Evolutionary conservation across 2,329 filamentous ascomycete species (phyloP).

Genomic region (Didymella glomerata): DNA sequence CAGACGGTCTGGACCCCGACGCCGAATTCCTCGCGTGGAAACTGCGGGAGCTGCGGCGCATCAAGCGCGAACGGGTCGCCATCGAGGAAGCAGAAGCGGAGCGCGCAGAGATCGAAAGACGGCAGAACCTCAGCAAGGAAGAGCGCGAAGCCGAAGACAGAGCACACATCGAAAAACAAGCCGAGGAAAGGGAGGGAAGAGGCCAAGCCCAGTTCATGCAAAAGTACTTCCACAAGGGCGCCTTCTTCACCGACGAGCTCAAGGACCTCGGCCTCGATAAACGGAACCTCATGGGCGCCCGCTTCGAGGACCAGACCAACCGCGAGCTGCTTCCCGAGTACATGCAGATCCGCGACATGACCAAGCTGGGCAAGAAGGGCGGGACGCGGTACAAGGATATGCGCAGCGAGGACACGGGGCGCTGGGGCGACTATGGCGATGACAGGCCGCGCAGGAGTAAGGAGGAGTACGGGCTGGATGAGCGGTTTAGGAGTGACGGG

Average conservation of each 20-base stretch:
- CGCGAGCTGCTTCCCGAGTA: slow-evolving; percentile 87
- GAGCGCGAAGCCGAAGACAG: slow-evolving; percentile 87
- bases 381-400: slow-evolving; percentile 90
- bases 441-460: slow-evolving; percentile 50
- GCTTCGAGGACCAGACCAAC: slow-evolving; percentile 85
- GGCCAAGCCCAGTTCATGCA: slow-evolving; percentile 92
- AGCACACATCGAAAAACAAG: slow-evolving; percentile 77
- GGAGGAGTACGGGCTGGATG: slow-evolving; percentile 63
- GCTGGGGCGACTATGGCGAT: slow-evolving; percentile 75
- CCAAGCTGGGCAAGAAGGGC: slow-evolving; percentile 90
- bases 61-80: slow-evolving; percentile 84
- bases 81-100: slow-evolving; percentile 87
- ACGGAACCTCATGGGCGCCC: slow-evolving; percentile 84
- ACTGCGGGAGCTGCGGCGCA: slow-evolving; percentile 85
- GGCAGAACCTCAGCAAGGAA: slow-evolving; percentile 84
- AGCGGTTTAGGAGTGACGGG: slow-evolving; percentile 72
- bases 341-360: slow-evolving; percentile 92
- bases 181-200: slow-evolving; percentile 75
- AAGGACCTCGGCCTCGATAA: slow-evolving; percentile 77
- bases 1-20: slow-evolving; percentile 84
- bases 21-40: slow-evolving; percentile 94
- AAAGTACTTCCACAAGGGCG: slow-evolving; percentile 95
- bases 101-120: slow-evolving; percentile 85
- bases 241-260: slow-evolving; percentile 88
- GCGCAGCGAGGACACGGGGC: slow-evolving; percentile 86